Conservation (phyloP, 1,139 yeast genomes). For the Yamadazyma epiphylla region DNA sequence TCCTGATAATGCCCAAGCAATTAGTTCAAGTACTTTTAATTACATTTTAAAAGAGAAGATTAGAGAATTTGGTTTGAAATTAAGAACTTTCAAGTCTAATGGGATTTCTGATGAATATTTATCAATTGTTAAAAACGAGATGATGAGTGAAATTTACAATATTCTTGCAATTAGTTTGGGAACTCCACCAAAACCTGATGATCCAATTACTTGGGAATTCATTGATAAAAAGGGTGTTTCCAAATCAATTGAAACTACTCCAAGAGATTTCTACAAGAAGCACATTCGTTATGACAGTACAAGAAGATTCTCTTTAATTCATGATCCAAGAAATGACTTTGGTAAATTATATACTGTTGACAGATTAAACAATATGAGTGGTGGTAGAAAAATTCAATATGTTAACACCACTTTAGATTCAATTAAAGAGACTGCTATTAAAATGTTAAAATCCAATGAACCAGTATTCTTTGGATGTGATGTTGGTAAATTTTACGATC, state of each 20-base stretch:
- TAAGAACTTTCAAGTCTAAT: slow-evolving; percentile 44
- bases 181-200: slow-evolving; percentile 70
- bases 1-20: slow-evolving; percentile 71
- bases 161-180: slow-evolving; percentile 67
- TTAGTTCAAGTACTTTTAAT: slow-evolving; percentile 55
- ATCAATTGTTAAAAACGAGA: slow-evolving; percentile 35
- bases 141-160: slow-evolving; percentile 61
- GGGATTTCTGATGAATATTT: slow-evolving; percentile 21
- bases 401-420: slow-evolving; percentile 60
- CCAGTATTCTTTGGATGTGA: slow-evolving; percentile 86
- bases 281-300: slow-evolving; percentile 51
- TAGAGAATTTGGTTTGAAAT: slow-evolving; percentile 68
- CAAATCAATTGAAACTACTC: slow-evolving; percentile 52
- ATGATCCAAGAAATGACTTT: slow-evolving; percentile 76
- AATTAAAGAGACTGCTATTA: slow-evolving; percentile 58
- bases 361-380: slow-evolving; percentile 66
- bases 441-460: slow-evolving; percentile 64
- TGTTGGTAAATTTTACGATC: slow-evolving; percentile 69
- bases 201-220: slow-evolving; percentile 69
- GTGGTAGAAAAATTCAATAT: slow-evolving; percentile 65
- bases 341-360: slow-evolving; percentile 64
- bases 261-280: slow-evolving; percentile 56
- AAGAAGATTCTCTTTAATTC: slow-evolving; percentile 60
- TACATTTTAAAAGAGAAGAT: slow-evolving; percentile 60
- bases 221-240: slow-evolving; percentile 67